Evolutionary conservation across 257 asterid genomes (phyloP), one percentile per base, ranked within the genome.

Genomic region (Solanum tarapatanum): DNA sequence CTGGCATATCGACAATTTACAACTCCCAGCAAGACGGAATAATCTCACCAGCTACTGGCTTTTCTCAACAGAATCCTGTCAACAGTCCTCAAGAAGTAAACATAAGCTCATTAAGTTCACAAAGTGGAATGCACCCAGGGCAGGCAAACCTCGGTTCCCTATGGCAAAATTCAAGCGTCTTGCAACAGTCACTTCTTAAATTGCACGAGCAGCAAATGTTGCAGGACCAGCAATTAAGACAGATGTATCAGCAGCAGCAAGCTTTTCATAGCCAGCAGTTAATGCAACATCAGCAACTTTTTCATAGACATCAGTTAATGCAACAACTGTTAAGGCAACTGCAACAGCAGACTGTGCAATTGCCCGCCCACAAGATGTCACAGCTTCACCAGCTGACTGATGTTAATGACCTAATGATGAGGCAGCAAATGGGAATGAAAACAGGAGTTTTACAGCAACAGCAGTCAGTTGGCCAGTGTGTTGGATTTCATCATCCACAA

Each of bases 381-480:
- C 98, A 94, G 84, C 92, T 92, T 77, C 93, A 92, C 88, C 98
- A 92, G 93, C 91, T 91, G 80, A 92, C 89, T 92, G 99, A 96
- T 85, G 68, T 94, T 37, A 94, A 90, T 89, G 98, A 94, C 75
- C 77, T 94, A 87, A 96, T 92, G 91, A 91, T 92, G 94, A 93
- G 96, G 89, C 97, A 94, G 87, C 98, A 95, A 92, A 92, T 94
- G 91, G 92, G 94, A 87, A 92, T 87, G 87, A 96, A 95, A 89
- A 2, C 97, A 21, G 97, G 96, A 87, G 94, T 92, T 87, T 87
- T 95, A 86, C 98, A 90, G 89, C 92, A 90, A 76, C 96, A 92
- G 88, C 93, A 89, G 83, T 84, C 96, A 87, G 89, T 93, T 83
- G 92, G 91, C 88, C 99, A 93, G 86, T 95, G 97, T 10, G 88